phyloP scores from a whole-genome alignment of 2,329 filamentous ascomycete species.

The Neoarthrinium moseri region DNA sequence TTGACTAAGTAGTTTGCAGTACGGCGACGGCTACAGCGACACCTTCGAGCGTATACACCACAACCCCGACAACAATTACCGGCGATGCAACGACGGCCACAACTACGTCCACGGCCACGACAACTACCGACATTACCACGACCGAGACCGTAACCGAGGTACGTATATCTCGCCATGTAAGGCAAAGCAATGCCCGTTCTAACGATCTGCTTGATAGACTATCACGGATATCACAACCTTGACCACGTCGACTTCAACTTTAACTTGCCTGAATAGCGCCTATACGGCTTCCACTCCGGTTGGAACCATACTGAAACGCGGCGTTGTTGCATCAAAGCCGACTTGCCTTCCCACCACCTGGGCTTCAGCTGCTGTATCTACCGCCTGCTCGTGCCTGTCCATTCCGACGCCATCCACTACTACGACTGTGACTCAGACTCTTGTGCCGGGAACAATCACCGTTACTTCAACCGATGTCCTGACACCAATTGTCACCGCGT shows the following conservation, averaged over 20 bases:
- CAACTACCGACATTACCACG: neutral
- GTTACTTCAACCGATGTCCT: neutral
- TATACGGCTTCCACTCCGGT: constrained; percentile 10
- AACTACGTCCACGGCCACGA: neutral
- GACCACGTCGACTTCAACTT: constrained; percentile 5
- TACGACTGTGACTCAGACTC: constrained; percentile 5
- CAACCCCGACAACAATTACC: constrained; percentile 8
- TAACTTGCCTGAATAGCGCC: constrained; percentile 11
- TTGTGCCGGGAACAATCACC: neutral
- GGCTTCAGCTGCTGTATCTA: constrained; percentile 4
- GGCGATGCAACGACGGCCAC: constrained; percentile 1
- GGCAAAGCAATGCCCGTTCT: constrained; percentile 1
- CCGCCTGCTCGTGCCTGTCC: constrained; percentile 13
- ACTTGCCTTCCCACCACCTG: constrained; percentile 11
- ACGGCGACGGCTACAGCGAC: constrained; percentile 7
- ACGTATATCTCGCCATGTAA: neutral
- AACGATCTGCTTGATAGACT: neutral
- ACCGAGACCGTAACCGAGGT: neutral
- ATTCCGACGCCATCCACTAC: constrained; percentile 10
- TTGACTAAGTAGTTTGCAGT: neutral
- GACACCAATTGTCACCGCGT: neutral
- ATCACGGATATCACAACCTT: constrained; percentile 2
- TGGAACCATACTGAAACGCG: constrained; percentile 6
- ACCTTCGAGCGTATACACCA: constrained; percentile 4
- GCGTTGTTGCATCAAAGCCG: constrained; percentile 6